phyloP scores from a whole-genome alignment of 2,329 filamentous ascomycete species.

The Penicillium occitanis region DNA sequence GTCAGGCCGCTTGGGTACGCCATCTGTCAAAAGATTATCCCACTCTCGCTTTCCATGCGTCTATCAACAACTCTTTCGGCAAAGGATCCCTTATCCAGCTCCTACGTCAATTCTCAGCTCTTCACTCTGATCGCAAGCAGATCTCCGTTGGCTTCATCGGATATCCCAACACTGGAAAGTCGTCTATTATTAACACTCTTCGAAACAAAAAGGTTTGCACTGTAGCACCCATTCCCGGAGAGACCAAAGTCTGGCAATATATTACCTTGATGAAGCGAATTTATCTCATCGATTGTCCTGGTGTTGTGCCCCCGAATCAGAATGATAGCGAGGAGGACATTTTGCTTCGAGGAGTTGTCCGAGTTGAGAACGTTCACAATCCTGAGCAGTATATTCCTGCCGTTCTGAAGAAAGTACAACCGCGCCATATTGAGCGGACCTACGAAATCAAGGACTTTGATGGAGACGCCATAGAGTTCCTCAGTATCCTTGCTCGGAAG shows the following conservation, averaged over 20 bases:
- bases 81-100: conserved; percentile 93
- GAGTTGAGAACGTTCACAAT: conserved; percentile 94
- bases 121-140: conserved; percentile 90
- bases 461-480: conserved; percentile 72
- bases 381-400: conserved; percentile 93
- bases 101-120: conserved; percentile 84
- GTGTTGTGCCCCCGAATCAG: conserved; percentile 86
- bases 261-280: conserved; percentile 94
- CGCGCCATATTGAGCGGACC: conserved; percentile 85
- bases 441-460: conserved; percentile 72
- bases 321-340: conserved; percentile 84
- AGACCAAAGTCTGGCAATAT: conserved; percentile 98
- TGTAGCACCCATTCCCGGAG: conserved; percentile 90
- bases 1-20: conserved; percentile 88
- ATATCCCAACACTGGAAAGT: conserved; percentile 94
- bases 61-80: conserved; percentile 92
- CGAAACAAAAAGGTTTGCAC: conserved; percentile 92
- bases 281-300: conserved; percentile 93
- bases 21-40: conserved; percentile 85
- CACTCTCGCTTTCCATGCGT: conserved; percentile 91
- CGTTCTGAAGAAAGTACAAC: conserved; percentile 76
- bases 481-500: conserved; percentile 84
- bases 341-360: conserved; percentile 82
- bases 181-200: conserved; percentile 93
- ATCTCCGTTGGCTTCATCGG: conserved; percentile 87